Conservation (phyloP, 495 filamentous ascomycete genomes). For the Aspergillus heteromorphus region DNA sequence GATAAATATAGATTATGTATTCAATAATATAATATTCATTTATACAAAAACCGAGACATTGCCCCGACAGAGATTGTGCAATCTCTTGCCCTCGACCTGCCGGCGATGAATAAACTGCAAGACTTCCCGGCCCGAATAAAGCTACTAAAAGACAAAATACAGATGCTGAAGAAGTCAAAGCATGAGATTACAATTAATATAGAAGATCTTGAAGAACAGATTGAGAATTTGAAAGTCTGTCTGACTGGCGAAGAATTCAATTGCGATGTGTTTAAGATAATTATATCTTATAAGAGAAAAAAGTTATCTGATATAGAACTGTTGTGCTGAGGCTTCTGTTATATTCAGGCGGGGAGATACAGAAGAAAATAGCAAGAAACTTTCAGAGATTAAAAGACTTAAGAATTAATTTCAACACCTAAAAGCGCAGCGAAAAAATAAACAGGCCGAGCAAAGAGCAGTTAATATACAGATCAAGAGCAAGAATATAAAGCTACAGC, state of each 20-base stretch:
- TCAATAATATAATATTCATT: conserved; percentile 55
- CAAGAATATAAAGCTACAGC: too few species aligned
- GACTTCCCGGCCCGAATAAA: conserved; percentile 22
- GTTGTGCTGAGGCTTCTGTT: too few species aligned
- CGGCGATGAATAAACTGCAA: not conserved
- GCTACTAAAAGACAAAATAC: not conserved
- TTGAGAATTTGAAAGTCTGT: conserved; percentile 31
- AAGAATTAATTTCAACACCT: not conserved
- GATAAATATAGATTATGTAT: conserved; percentile 57
- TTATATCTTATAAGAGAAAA: not conserved
- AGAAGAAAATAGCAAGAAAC: not conserved
- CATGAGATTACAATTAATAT: conserved; percentile 31
- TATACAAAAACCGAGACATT: conserved; percentile 69
- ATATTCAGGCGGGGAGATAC: too few species aligned
- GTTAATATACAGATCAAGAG: too few species aligned
- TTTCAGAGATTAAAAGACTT: not conserved
- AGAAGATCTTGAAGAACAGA: conserved; percentile 22
- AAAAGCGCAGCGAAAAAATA: not conserved
- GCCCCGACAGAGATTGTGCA: conserved; percentile 46
- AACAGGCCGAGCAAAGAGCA: too few species aligned
- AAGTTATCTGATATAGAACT: conserved; percentile 29
- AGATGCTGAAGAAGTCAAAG: conserved; percentile 22
- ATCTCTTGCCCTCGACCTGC: conserved; percentile 34
- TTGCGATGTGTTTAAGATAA: not conserved
- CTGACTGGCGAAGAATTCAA: conserved; percentile 10